Evolutionary conservation across 2,329 filamentous ascomycete genomes (phyloP).

Genomic region (Thelonectria rubi): DNA sequence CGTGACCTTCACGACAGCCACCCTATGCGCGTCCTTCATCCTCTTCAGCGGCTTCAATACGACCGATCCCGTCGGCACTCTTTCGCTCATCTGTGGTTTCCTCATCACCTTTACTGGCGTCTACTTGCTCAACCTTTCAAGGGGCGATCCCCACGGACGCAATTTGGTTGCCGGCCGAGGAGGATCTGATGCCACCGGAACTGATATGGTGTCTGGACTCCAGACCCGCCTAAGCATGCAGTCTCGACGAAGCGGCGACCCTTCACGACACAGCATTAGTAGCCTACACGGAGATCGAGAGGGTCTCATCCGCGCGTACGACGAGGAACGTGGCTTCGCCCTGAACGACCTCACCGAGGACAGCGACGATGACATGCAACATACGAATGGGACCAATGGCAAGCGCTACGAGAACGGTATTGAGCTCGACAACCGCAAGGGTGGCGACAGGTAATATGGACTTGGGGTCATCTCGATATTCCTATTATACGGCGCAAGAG

Average conservation of each 20-base stretch:
- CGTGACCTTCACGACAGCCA: constrained; percentile 95
- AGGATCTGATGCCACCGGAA: constrained; percentile 82
- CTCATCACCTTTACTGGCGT: constrained; percentile 95
- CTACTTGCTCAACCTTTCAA: constrained; percentile 94
- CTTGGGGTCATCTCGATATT: constrained; percentile 34
- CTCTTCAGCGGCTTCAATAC: constrained; percentile 97
- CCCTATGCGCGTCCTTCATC: constrained; percentile 93
- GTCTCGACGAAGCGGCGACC: constrained; percentile 76
- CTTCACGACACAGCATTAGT: constrained; percentile 70
- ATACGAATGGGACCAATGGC: constrained; percentile 53
- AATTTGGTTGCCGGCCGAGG: constrained; percentile 68
- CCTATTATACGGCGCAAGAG: constrained; percentile 20
- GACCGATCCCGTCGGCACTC: constrained; percentile 87
- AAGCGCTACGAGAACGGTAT: constrained; percentile 54
- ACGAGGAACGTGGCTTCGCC: constrained; percentile 81
- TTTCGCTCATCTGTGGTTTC: constrained; percentile 92
- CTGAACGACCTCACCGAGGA: constrained; percentile 83
- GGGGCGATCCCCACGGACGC: constrained; percentile 85
- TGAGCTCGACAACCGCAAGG: constrained; percentile 61
- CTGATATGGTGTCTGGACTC: constrained; percentile 87
- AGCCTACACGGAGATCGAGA: constrained; percentile 76
- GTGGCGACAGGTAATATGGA: constrained; percentile 45
- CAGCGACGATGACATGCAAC: constrained; percentile 68
- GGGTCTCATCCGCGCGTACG: constrained; percentile 87
- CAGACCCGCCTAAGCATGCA: constrained; percentile 96